Conservation (phyloP, 2,329 filamentous ascomycete genomes). For the Thielaviopsis ethacetica region DNA sequence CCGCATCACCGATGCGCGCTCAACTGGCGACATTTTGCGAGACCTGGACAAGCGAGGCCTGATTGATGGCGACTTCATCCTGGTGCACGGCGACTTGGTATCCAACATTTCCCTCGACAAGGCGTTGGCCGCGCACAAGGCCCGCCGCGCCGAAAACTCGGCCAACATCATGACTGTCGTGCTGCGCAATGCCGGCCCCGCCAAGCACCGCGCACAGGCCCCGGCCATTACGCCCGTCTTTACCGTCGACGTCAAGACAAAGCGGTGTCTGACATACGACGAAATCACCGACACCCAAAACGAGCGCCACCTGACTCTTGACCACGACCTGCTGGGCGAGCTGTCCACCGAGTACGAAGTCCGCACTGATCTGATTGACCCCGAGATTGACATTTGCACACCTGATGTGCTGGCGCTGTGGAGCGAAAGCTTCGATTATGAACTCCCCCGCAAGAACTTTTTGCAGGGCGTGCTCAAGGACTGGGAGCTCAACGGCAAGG, state of each 20-base stretch:
- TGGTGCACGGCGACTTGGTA: constrained; percentile 85
- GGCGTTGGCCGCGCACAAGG: constrained; percentile 62
- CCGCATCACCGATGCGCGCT: constrained; percentile 65
- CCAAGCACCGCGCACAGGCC: constrained; percentile 59
- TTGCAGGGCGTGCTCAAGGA: constrained; percentile 88
- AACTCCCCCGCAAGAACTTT: constrained; percentile 75
- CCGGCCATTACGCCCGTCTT: constrained; percentile 67
- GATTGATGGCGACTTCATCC: constrained; percentile 77
- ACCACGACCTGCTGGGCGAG: constrained; percentile 60
- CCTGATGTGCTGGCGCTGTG: constrained; percentile 87
- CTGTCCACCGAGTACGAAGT: constrained; percentile 61
- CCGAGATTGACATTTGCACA: constrained; percentile 92
- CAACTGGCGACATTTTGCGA: constrained; percentile 84
- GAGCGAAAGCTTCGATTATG: constrained; percentile 97
- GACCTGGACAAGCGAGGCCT: constrained; percentile 77
- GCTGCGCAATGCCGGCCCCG: constrained; percentile 56
- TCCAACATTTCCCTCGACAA: constrained; percentile 75
- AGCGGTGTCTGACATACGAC: constrained; percentile 84
- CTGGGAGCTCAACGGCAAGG: constrained; percentile 91
- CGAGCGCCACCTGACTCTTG: constrained; percentile 52
- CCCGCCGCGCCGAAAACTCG: constrained; percentile 66
- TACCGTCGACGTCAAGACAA: constrained; percentile 63
- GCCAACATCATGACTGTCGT: constrained; percentile 98
- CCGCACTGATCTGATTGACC: constrained; percentile 78
- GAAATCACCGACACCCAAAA: constrained; percentile 59